Conservation (phyloP, 768 basidiomycete genomes). For the Auriscalpium vulgare region DNA sequence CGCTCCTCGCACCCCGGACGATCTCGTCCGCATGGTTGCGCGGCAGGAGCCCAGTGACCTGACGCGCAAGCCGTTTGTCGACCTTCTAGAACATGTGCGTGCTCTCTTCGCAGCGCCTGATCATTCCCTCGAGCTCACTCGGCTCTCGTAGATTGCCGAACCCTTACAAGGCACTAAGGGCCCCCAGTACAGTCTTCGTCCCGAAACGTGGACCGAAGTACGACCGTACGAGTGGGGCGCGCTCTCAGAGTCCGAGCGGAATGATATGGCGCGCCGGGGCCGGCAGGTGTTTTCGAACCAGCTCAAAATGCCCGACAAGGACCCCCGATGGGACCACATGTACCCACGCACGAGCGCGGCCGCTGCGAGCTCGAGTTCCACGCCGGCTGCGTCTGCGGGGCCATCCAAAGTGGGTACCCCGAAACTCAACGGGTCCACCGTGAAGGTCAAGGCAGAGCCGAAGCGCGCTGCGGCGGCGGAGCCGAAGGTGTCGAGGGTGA, state of each 20-base stretch:
- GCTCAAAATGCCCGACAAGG: slow-evolving; percentile 49
- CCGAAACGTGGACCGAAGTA: slow-evolving; percentile 56
- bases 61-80: slow-evolving; percentile 34
- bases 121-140: background rate
- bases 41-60: slow-evolving; percentile 29
- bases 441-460: background rate
- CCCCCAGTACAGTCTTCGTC: slow-evolving; percentile 43
- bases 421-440: background rate
- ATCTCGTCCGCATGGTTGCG: slow-evolving; percentile 28
- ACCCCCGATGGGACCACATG: slow-evolving; percentile 58
- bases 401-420: background rate
- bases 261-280: slow-evolving; percentile 43
- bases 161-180: background rate
- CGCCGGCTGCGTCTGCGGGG: background rate
- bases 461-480: slow-evolving; percentile 4
- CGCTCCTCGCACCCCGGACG: slow-evolving; percentile 35
- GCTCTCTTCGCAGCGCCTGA: background rate
- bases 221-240: slow-evolving; percentile 57
- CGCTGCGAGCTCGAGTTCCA: background rate
- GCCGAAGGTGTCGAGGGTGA: slow-evolving; percentile 5
- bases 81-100: slow-evolving; percentile 44
- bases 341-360: slow-evolving; percentile 5
- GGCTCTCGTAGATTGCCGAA: slow-evolving; percentile 8
- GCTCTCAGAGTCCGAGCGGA: slow-evolving; percentile 40
- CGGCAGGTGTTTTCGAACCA: slow-evolving; percentile 34